These are phyloP conservation scores for Clonostachys solani DNA, from an alignment of 2,329 filamentous ascomycete species.

Conservation along the genomic window DNA sequence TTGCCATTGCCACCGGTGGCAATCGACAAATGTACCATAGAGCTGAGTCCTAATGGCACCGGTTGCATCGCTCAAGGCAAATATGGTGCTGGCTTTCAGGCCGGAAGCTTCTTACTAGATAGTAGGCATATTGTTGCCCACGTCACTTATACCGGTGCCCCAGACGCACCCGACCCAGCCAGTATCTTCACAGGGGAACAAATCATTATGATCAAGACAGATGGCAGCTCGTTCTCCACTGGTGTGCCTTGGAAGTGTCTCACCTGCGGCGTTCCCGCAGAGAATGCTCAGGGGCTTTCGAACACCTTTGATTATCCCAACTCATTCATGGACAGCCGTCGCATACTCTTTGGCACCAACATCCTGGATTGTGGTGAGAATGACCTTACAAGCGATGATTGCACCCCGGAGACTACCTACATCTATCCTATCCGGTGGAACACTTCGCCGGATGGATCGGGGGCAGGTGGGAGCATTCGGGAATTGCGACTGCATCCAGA, in stretches of 20 bases:
- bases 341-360: neutral
- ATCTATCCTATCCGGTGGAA: neutral
- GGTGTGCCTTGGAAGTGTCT: neutral
- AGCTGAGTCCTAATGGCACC: neutral
- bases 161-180: neutral
- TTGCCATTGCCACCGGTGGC: neutral
- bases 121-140: neutral
- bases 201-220: neutral
- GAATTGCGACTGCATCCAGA: neutral
- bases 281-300: neutral
- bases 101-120: neutral
- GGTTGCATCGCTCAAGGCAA: neutral
- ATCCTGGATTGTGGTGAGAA: neutral
- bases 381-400: neutral
- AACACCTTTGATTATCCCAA: neutral
- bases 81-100: neutral
- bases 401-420: neutral
- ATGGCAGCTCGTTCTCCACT: neutral
- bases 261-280: neutral
- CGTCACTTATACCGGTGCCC: neutral
- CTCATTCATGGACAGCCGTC: neutral
- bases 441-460: neutral
- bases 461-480: neutral
- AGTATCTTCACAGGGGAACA: neutral
- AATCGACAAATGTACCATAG: neutral